A percentile compares a stretch with the other conserved stretches of the same genome.
Evolutionary conservation across 257 asterid species (phyloP).

Genomic region (Verbena officinalis): DNA sequence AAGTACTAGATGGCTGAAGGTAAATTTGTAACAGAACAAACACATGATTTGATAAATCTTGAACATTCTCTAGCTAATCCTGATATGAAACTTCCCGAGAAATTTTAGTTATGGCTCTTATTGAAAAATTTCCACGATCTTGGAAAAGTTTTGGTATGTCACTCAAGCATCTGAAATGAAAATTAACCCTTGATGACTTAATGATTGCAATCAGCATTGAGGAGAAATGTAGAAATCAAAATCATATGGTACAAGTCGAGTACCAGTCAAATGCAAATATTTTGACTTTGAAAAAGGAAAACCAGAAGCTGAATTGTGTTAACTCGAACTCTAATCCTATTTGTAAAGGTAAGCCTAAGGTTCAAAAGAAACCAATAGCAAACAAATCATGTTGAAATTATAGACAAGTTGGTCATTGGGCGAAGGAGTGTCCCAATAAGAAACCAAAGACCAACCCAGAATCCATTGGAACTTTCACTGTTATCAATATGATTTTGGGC

Average conservation of each 20-base stretch:
- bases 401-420: neutral
- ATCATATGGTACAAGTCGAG: neutral
- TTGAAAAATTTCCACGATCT: neutral
- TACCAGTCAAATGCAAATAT: too few relatives aligned
- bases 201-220: neutral
- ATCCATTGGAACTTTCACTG: neutral
- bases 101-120: too few relatives aligned
- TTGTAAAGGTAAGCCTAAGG: neutral
- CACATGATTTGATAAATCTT: too few relatives aligned
- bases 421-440: neutral
- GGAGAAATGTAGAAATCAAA: too few relatives aligned
- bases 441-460: neutral
- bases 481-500: neutral
- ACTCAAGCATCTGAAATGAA: neutral
- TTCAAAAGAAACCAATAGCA: slow-evolving; percentile 6
- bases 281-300: neutral
- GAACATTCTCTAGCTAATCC: too few relatives aligned
- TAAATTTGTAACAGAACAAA: too few relatives aligned
- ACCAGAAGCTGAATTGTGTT: neutral
- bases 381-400: neutral
- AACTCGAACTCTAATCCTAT: neutral
- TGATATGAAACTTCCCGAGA: too few relatives aligned
- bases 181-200: neutral
- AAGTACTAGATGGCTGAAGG: too few relatives aligned
- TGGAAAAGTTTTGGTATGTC: neutral